Percentiles rank a stretch among this genome's conserved stretches.
Conservation (phyloP, 768 basidiomycete genomes). For the Boletus sp. region DNA sequence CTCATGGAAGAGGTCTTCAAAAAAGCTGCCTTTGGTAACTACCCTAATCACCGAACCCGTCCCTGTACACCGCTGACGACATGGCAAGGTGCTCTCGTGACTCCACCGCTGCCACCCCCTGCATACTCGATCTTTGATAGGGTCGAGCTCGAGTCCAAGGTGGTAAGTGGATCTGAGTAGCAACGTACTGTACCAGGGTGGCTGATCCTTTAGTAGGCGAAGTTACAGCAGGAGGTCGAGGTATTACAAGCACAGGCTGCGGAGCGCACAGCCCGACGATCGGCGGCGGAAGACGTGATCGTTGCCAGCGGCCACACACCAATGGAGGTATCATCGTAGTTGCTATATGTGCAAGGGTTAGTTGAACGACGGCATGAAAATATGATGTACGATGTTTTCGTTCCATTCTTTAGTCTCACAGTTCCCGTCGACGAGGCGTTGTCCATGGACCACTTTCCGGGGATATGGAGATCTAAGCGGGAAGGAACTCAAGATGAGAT, state of each 20-base stretch:
- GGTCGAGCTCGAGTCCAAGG: slow-evolving; percentile 52
- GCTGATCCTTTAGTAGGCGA: slow-evolving; percentile 38
- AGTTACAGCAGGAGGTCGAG: slow-evolving; percentile 57
- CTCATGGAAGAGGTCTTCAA: slow-evolving; percentile 81
- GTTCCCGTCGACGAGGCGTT: not conserved
- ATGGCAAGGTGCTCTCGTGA: slow-evolving; percentile 42
- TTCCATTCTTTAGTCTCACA: not conserved
- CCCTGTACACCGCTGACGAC: not conserved
- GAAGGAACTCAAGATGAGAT: no score
- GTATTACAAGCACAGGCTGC: slow-evolving; percentile 48
- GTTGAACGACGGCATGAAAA: not conserved
- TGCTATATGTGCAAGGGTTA: not conserved
- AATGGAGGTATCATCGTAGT: slow-evolving; percentile 28
- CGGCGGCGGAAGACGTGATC: slow-evolving; percentile 27
- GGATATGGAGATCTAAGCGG: not conserved
- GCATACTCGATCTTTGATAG: slow-evolving; percentile 63
- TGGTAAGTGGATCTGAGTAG: slow-evolving; percentile 36
- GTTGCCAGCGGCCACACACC: slow-evolving; percentile 30
- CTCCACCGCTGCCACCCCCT: slow-evolving; percentile 38
- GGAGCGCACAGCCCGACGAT: slow-evolving; percentile 38
- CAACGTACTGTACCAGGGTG: not conserved
- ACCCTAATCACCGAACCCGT: not conserved
- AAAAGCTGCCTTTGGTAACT: slow-evolving; percentile 60
- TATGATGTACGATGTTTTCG: not conserved
- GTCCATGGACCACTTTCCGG: not conserved